Percentiles rank a stretch among this genome's conserved stretches.
These are phyloP conservation scores for Dimocarpus longan DNA, from an alignment of 345 rosid genomes.

Conservation along the genomic window DNA sequence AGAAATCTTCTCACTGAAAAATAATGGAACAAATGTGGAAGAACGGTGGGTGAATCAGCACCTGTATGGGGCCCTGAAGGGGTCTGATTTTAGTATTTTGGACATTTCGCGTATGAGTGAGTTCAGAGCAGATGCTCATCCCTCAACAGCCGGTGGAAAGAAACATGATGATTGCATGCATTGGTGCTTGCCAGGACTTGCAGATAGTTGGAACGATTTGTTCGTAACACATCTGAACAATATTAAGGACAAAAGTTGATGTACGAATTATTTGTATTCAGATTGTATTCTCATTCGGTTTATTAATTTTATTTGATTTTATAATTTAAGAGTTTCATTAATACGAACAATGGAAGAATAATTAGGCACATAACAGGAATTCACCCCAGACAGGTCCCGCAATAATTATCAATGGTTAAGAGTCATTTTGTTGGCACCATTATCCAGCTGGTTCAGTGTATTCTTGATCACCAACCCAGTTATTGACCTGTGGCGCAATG, in stretches of 20 bases:
- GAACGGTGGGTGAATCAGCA: slow-evolving; percentile 69
- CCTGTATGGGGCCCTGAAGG: slow-evolving; percentile 49
- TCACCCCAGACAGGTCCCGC: too few species aligned
- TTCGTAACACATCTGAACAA: slow-evolving; percentile 40
- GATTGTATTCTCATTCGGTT: background rate
- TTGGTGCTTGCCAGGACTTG: slow-evolving; percentile 94
- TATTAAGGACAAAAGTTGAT: slow-evolving; percentile 30
- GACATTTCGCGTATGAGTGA: slow-evolving; percentile 84
- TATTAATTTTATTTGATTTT: background rate
- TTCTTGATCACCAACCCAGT: too few species aligned
- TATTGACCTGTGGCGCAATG: too few species aligned
- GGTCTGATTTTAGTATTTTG: slow-evolving; percentile 62
- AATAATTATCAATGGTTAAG: too few species aligned
- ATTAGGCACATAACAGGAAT: too few species aligned
- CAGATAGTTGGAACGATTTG: slow-evolving; percentile 88
- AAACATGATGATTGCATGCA: slow-evolving; percentile 93
- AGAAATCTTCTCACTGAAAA: slow-evolving; percentile 62
- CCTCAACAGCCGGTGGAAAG: slow-evolving; percentile 81
- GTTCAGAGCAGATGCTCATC: slow-evolving; percentile 95
- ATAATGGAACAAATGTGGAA: slow-evolving; percentile 80
- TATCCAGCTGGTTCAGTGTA: too few species aligned
- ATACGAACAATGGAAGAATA: too few species aligned
- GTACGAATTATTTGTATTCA: background rate
- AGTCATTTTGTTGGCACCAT: too few species aligned
- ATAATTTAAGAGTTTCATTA: background rate